Evolutionary conservation across 2,329 filamentous ascomycete species (phyloP).

Genomic region (Alternaria infectoria): DNA sequence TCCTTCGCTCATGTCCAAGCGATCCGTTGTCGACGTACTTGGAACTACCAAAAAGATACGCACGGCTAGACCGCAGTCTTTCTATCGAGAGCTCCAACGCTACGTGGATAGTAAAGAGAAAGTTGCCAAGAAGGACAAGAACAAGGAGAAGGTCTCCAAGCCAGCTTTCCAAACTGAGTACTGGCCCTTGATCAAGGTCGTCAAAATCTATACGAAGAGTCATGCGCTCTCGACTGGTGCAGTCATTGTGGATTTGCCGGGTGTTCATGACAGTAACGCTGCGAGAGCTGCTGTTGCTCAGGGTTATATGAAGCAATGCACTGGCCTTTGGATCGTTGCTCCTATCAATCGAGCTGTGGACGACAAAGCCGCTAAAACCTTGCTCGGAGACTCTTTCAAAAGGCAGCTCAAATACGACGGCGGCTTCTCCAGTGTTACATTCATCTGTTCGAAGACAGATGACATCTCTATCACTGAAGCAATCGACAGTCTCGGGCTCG

Average conservation of each 20-base stretch:
- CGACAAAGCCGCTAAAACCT: constrained; percentile 63
- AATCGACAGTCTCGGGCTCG: constrained; percentile 46
- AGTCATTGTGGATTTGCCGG: constrained; percentile 65
- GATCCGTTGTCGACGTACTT: constrained; percentile 52
- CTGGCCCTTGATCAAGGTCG: constrained; percentile 63
- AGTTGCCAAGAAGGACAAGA: constrained; percentile 37
- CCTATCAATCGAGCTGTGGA: constrained; percentile 67
- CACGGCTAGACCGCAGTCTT: constrained; percentile 45
- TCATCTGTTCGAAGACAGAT: constrained; percentile 69
- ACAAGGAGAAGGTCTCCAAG: constrained; percentile 32
- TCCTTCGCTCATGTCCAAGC: constrained; percentile 52
- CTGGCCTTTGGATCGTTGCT: constrained; percentile 67
- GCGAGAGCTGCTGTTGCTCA: constrained; percentile 64
- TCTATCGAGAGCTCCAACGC: constrained; percentile 56
- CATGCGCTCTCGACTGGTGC: constrained; percentile 60
- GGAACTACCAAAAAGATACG: constrained; percentile 54
- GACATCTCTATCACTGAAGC: constrained; percentile 61
- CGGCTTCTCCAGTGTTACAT: constrained; percentile 60
- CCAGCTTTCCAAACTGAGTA: constrained; percentile 42
- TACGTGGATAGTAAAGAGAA: constrained; percentile 66
- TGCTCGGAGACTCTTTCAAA: constrained; percentile 64
- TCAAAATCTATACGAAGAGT: constrained; percentile 60
- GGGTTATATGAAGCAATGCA: constrained; percentile 66
- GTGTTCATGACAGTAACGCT: constrained; percentile 65
- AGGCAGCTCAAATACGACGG: constrained; percentile 66